phyloP scores from a whole-genome alignment of 1,284 basidiomycete genomes.

The Cryptococcus hybrid region DNA sequence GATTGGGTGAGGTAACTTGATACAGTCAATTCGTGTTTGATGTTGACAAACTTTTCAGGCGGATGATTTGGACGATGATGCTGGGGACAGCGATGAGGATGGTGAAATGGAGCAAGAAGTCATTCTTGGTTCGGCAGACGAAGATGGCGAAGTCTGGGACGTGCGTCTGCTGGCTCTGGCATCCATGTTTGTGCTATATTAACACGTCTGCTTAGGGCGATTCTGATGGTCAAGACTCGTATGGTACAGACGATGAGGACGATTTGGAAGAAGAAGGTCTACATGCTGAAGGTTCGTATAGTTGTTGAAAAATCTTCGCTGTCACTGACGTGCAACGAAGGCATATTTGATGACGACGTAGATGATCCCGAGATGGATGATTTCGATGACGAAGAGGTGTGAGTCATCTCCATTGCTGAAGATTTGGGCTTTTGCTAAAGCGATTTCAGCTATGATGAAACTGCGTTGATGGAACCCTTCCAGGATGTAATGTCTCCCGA shows the following conservation, averaged over 20 bases:
- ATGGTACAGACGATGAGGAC: constrained; percentile 18
- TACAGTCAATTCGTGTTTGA: not conserved
- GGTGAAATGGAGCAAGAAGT: constrained; percentile 39
- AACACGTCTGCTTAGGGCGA: constrained; percentile 11
- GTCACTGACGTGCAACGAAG: not conserved
- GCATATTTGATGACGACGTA: constrained; percentile 47
- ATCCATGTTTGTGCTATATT: not conserved
- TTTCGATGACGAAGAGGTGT: constrained; percentile 48
- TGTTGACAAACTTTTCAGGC: constrained; percentile 3
- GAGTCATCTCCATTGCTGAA: constrained; percentile 10
- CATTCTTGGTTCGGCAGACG: constrained; percentile 20
- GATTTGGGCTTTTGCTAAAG: not conserved
- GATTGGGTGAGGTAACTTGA: constrained; percentile 10
- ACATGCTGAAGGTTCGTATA: constrained; percentile 12
- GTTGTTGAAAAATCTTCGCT: not conserved
- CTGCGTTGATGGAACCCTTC: constrained; percentile 20
- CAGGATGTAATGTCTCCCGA: not conserved
- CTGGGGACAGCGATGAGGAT: constrained; percentile 45
- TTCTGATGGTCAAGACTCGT: constrained; percentile 25
- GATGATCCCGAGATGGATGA: constrained; percentile 55
- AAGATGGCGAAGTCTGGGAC: constrained; percentile 35
- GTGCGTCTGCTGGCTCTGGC: constrained; percentile 9
- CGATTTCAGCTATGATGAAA: constrained; percentile 19
- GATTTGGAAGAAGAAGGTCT: constrained; percentile 17
- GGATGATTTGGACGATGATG: constrained; percentile 39